Evolutionary conservation across 805 yeast genomes (phyloP), one percentile per base, ranked within the genome.

Genomic region (Peterozyma xylosa): DNA sequence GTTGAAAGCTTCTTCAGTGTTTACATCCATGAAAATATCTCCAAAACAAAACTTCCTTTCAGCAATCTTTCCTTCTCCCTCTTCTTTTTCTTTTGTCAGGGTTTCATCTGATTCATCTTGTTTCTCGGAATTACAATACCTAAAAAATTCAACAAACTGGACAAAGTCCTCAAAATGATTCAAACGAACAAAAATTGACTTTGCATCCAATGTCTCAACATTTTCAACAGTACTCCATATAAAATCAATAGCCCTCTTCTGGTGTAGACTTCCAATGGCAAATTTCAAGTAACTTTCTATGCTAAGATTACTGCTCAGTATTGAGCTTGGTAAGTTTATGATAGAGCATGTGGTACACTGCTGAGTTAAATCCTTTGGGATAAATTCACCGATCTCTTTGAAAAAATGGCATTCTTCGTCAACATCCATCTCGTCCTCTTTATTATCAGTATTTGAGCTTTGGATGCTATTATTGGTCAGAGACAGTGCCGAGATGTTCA

Each of bases 361-460:
- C 5, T 14, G 14, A 5, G 3, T 13, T 5, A 32, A 5, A 32
- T 32, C 9, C 34, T 32, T 32, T 11, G 34, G 15, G 15, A 13
- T 11, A 32, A 32, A 40, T 15, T 33, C n/a, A 16, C 27, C 43
- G 7, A 44, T 37, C 18, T 15, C 35, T 9, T 33, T 30, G 18
- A 17, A 40, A 16, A 29, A 16, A 10, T 38, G 21, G 10, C 27
- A 21, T 21, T 13, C 39, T 18, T 43, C 42, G 10, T 43, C 39
- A 2, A 38, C n/a, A 11, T 38, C 41, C 46, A 38, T 38, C 13
- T 43, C 39, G 15, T 41, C 34, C 10, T 7, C n/a, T 21, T 30
- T 21, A 30, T 10, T 30, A 27, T 16, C 30, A 37, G 4, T 5
- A 37, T 17, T 37, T 37, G 38, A 14, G 35, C 35, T 33, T 33